Evolutionary conservation across 2,329 filamentous ascomycete genomes (phyloP).

Genomic region (Talaromyces funiculosus): DNA sequence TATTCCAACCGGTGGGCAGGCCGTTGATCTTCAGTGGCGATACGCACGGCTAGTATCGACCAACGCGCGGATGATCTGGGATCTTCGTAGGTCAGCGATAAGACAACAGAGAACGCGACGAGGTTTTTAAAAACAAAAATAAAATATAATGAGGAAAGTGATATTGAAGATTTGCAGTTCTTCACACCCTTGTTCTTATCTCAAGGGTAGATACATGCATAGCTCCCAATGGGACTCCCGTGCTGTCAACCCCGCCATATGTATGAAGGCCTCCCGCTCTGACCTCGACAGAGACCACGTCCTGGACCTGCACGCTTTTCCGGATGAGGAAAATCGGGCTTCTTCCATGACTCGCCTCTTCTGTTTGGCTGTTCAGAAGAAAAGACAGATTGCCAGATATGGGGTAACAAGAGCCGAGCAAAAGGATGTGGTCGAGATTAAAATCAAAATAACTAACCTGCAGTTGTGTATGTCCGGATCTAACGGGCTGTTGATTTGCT

Average conservation of each 20-base stretch:
- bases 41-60: background rate
- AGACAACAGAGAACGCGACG: background rate
- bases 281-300: conserved; percentile 1
- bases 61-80: conserved; percentile 2
- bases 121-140: background rate
- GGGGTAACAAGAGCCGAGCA: conserved; percentile 1
- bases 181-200: background rate
- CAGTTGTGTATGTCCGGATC: background rate
- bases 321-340: background rate
- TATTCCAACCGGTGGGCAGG: background rate
- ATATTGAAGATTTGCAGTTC: background rate
- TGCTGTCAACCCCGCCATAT: background rate
- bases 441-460: background rate
- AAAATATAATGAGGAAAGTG: background rate
- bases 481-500: background rate
- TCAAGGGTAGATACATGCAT: background rate
- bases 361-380: background rate
- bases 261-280: background rate
- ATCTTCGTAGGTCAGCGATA: background rate
- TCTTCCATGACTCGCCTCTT: conserved; percentile 2
- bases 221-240: background rate
- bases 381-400: background rate
- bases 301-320: conserved; percentile 5
- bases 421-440: background rate
- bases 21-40: conserved; percentile 6